Base-by-base conservation (phyloP, 495 filamentous ascomycete genomes). In the Penicillium paxilli region DNA sequence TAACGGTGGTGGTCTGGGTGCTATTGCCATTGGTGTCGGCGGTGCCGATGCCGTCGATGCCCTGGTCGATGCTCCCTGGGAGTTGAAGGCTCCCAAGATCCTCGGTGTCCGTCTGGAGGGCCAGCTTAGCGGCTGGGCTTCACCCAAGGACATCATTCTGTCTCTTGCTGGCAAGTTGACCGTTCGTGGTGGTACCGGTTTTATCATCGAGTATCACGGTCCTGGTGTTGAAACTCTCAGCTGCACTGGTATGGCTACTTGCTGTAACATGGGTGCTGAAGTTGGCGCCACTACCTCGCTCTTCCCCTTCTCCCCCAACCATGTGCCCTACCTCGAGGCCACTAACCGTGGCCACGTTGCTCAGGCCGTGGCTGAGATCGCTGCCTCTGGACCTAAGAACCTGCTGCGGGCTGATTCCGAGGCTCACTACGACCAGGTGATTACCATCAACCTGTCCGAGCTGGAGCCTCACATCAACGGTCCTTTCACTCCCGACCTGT, bases 381-480 rank as follows among this genome's bases (percentile, higher is more conserved):
- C 64, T 65, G 72, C 74, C n/a, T 65, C 67, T 8, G 77, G 64
- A 21, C 64, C 74, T 14, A 67, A 78, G 24, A 84, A 81, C 58
- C 76, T 89, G 17, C 77, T 96, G 44, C 72, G 73, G 35, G 89
- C 94, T 32, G 94, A 98, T 66, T 65, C 77, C n/a, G 82, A 79
- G 38, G 93, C 90, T 20, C 73, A 89, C 55, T 98, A 97, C 60
- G 94, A 98, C 70, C 80, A 96, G 67, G 65, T 95, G 35, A 87
- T 97, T 64, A 91, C 86, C n/a, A 96, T 98, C 65, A 81, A 98
- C 74, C 80, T 98, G 33, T 93, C 90, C 9, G 81, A 82, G 51
- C 83, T 98, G 14, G 94, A 98, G 72, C 94, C 94, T 3, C 94
- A 97, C 71, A 90, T 98, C 76, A 98, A 98, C 72, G 94, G 94